Base-by-base conservation (phyloP, 805 yeast genomes). In the Candida boleticola region DNA sequence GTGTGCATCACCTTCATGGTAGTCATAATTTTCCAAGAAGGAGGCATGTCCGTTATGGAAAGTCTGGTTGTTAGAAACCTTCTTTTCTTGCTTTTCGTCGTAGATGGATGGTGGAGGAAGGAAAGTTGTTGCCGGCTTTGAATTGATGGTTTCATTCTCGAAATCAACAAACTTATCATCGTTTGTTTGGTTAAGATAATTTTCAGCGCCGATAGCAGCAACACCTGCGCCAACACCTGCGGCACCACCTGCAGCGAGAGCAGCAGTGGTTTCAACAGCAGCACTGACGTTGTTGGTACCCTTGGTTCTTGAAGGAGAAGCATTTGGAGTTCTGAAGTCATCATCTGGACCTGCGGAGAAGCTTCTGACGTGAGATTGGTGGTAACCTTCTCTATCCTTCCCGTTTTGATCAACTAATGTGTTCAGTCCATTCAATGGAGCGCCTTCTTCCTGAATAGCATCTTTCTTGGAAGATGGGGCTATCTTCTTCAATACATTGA, bases 281-380 rank as follows among this genome's bases (percentile, higher is more conserved):
- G 40, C 38, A 39, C 45, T 42, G 29, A 34, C 42, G 2, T 17
- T 9, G 30, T 16, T 19, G 5, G 17, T 3, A 25, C 32, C 38
- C 29, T 39, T 20, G 22, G 34, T 35, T 37, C 57, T 49, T 36
- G 49, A 56, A 25, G 63, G 63, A 10, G 66, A 59, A 29, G 55
- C 61, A 36, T 50, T 50, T 10, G 65, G 64, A 19, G 64, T 59
- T 40, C 53, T 50, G 45, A 57, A 60, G 29, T 60, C 65, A 38
- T 60, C 65, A 38, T 60, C 65, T 10, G 59, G 51, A 1, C 71
- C 71, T 21, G 66, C 66, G 11, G 71, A 64, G 33, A 60, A 50
- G 36, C 69, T 64, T 45, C 71, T 54, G 19, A 64, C 63, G 45
- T 66, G 72, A 32, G 66, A 53, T 22, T 46, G 51, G 39, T 40